These are phyloP conservation scores for Extremus antarcticus DNA, from an alignment of 495 filamentous ascomycete species.

Conservation along the genomic window DNA sequence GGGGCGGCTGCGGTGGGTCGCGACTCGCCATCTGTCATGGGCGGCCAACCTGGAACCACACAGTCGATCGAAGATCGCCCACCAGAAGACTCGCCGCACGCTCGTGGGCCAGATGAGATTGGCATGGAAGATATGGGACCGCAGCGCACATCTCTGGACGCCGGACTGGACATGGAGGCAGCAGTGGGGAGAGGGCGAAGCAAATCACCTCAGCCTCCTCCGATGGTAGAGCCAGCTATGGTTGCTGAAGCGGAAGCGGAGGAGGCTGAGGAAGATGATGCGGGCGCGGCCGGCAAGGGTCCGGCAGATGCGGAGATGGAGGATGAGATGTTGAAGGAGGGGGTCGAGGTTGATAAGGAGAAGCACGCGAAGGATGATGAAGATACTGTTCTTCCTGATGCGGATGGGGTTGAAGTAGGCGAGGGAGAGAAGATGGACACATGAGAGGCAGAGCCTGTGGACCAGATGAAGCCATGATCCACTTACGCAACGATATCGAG, in stretches of 20 bases:
- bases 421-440: neutral
- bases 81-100: constrained; percentile 46
- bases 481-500: too few relatives aligned
- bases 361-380: neutral
- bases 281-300: constrained; percentile 58
- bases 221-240: neutral
- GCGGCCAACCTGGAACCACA: neutral
- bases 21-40: neutral
- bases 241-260: neutral
- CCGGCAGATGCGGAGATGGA: constrained; percentile 31
- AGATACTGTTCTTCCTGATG: neutral
- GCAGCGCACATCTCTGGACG: constrained; percentile 37
- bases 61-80: neutral
- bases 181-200: constrained; percentile 24
- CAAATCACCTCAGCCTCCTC: constrained; percentile 1
- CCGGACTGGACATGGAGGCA: constrained; percentile 30
- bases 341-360: neutral
- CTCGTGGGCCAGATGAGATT: constrained; percentile 68
- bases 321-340: constrained; percentile 3
- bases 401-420: neutral
- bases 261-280: constrained; percentile 30
- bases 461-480: neutral
- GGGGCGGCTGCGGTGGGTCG: constrained; percentile 17
- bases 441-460: neutral
- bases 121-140: constrained; percentile 80